Evolutionary conservation across 2,329 filamentous ascomycete genomes (phyloP).

Genomic region (Albophoma yamanashiensis): DNA sequence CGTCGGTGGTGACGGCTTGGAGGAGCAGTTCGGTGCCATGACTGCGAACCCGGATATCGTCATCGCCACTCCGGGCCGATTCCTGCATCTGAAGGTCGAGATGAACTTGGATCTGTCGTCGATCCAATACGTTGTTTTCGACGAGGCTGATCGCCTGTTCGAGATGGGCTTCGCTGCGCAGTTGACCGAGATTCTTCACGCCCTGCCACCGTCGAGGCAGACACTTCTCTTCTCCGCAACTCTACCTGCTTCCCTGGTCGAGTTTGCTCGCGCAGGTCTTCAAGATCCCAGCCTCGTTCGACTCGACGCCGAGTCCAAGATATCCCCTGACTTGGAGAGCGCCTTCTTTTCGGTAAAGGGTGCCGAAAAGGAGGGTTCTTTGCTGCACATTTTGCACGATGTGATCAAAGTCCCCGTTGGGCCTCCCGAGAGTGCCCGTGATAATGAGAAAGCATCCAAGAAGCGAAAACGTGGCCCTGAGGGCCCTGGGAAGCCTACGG

Average conservation of each 20-base stretch:
- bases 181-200: constrained; percentile 83
- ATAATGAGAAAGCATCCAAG: constrained; percentile 40
- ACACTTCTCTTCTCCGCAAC: constrained; percentile 94
- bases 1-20: constrained; percentile 89
- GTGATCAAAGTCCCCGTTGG: constrained; percentile 82
- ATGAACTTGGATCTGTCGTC: constrained; percentile 89
- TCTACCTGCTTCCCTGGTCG: constrained; percentile 83
- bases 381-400: constrained; percentile 81
- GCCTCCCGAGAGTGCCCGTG: constrained; percentile 41
- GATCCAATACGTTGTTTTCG: constrained; percentile 89
- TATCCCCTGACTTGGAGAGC: constrained; percentile 90
- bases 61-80: constrained; percentile 93
- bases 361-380: constrained; percentile 83
- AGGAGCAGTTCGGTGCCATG: constrained; percentile 92
- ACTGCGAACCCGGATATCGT: constrained; percentile 92
- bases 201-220: constrained; percentile 73
- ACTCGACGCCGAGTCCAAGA: constrained; percentile 87
- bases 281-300: constrained; percentile 87
- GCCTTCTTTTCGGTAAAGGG: constrained; percentile 92
- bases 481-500: constrained; percentile 57
- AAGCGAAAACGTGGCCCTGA: constrained; percentile 59
- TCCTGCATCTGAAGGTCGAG: constrained; percentile 92
- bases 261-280: constrained; percentile 87
- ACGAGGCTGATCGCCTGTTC: constrained; percentile 93
- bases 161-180: constrained; percentile 98